Conservation (phyloP, 1,284 basidiomycete genomes). For the Cryptococcus jaspeensis region DNA sequence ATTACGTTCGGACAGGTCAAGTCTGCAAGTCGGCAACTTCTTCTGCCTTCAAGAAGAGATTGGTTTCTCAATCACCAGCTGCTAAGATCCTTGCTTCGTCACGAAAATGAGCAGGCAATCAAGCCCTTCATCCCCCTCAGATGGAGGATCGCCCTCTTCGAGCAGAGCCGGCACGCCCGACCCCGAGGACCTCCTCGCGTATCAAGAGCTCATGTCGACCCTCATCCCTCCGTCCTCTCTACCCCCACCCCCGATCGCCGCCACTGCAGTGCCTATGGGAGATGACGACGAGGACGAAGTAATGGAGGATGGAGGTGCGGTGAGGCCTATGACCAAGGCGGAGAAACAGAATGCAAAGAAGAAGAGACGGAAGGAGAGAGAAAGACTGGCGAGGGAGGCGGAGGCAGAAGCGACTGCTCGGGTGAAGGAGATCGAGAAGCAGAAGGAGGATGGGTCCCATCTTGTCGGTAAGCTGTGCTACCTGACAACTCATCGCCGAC, state of each 20-base stretch:
- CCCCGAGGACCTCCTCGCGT: slow-evolving; percentile 20
- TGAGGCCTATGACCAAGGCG: slow-evolving; percentile 40
- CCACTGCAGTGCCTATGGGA: neutral
- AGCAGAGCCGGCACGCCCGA: slow-evolving; percentile 16
- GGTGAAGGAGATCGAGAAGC: neutral
- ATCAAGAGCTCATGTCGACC: slow-evolving; percentile 24
- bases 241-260: neutral
- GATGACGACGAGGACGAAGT: slow-evolving; percentile 4
- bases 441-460: neutral
- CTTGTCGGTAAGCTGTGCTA: slow-evolving; percentile 14
- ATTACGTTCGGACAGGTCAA: too few relatives aligned
- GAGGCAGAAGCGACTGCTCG: slow-evolving; percentile 6
- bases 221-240: slow-evolving; percentile 12
- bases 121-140: neutral
- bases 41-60: too few relatives aligned
- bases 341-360: slow-evolving; percentile 50
- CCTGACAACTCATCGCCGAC: neutral
- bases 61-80: too few relatives aligned
- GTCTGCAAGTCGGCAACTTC: too few relatives aligned
- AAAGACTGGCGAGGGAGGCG: slow-evolving; percentile 20
- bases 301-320: slow-evolving; percentile 15
- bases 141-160: neutral
- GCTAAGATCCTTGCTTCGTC: too few relatives aligned
- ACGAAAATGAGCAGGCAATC: neutral
- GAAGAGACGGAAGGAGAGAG: slow-evolving; percentile 44